Base-by-base conservation (phyloP, 768 basidiomycete genomes). In the Gloeostereum incarnatum region DNA sequence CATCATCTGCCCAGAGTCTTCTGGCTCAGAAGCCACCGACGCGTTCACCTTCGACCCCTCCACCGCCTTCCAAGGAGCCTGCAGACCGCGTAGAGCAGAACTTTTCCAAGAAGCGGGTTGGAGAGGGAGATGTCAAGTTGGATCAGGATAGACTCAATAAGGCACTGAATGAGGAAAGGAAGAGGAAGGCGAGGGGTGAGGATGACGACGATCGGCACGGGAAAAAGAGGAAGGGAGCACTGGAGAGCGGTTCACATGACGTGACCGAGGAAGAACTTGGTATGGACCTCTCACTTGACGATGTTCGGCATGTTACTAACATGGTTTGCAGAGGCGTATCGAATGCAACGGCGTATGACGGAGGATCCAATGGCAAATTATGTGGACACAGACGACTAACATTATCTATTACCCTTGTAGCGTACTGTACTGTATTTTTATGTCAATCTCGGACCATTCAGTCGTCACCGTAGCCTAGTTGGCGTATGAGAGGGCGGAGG, bases 351-450 rank as follows among this genome's bases (percentile, higher is more conserved):
- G 46, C 73, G 75, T 36, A 75, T 79, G 60, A 64, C 69, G 34
- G 87, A 91, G 41, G 91, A 96, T 58, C 91, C 91, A 3, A 96
- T 96, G 91, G 85, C 86, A 27, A 88, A 86, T 56, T 91, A 92
- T 54, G 70, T 88, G 36, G 91, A 91, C 56, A 47, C 57, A 31
- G 76, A 73, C 4, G 54, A 54, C 18, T 60, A 38, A 40, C 29
- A 35, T 27, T 36, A 23, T 8, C 36, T 30, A 4, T 36, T n/a
- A n/a, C n/a, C n/a, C n/a, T n/a, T n/a, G n/a, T n/a, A n/a, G n/a
- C n/a, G n/a, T n/a, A n/a, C n/a, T n/a, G n/a, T n/a, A n/a, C n/a
- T n/a, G n/a, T n/a, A n/a, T n/a, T n/a, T n/a, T n/a, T n/a, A n/a
- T n/a, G n/a, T n/a, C n/a, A n/a, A n/a, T n/a, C n/a, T n/a, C n/a